Base-by-base conservation (phyloP, 2,329 filamentous ascomycete genomes). In the Colletotrichum sp. region DNA sequence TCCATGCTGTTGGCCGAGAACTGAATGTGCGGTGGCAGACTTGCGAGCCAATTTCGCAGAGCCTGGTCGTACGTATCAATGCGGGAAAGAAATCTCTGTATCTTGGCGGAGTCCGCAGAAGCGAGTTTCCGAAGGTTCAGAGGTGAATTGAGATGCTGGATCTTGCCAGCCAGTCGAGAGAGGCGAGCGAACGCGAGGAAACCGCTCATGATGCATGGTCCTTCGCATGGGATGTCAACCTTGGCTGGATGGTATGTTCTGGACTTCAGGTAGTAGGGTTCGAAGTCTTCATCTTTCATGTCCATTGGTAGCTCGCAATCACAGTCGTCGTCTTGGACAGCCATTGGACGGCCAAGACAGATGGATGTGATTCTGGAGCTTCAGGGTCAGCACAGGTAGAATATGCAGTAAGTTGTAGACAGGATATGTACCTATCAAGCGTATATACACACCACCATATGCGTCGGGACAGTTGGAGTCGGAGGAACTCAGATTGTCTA, bases 381-480 rank as follows among this genome's bases (percentile, higher is more conserved):
- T 12, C 13, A 52, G 18, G 4, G 6, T 52, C 6, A 52, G 43
- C n/a, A 13, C 6, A 52, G 43, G 6, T n/a, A 8, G 3, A 5
- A n/a, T 3, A 27, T 16, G 56, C 28, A 10, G 8, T 16, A 5
- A 64, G 28, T 3, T n/a, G 3, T 43, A 15, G 9, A n/a, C 36
- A 25, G 10, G 36, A 0, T 3, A 56, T 66, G 6, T 78, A 81
- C 80, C 80, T 75, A 32, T 82, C 81, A 3, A 82, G 77, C 39
- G 77, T 78, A 52, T 80, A 82, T 6, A 82, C 75, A 25, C 79
- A 80, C 81, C 81, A 82, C 81, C 81, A 82, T n/a, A 79, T 71
- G 13, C 81, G 77, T 7, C 80, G 73, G 3, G 79, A 80, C 27
- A 82, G 76, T 69, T 81, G 77, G 27, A 66, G 52, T 22, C 69